Evolutionary conservation across 345 rosid genomes (phyloP).

Genomic region (Arabidopsis thaliana): TAIR10.1 NC_003076.8:4474001-4474500

Average conservation of each 20-base stretch:
- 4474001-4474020: slow-evolving; percentile 87
- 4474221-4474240: slow-evolving; percentile 81
- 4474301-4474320: slow-evolving; percentile 48
- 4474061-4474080: slow-evolving; percentile 86
- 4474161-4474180: slow-evolving; percentile 74
- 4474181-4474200: slow-evolving; percentile 66
- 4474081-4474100: slow-evolving; percentile 81
- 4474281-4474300: slow-evolving; percentile 70
- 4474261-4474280: slow-evolving; percentile 78
- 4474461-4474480: background rate
- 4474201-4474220: slow-evolving; percentile 92
- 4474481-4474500: background rate
- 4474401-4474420: background rate
- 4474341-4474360: slow-evolving; percentile 1
- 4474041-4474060: slow-evolving; percentile 91
- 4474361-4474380: background rate
- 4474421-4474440: background rate
- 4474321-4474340: background rate
- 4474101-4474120: slow-evolving; percentile 93
- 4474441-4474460: background rate
- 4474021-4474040: slow-evolving; percentile 82
- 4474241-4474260: slow-evolving; percentile 81
- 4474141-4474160: slow-evolving; percentile 84
- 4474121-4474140: slow-evolving; percentile 95
- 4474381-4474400: background rate